Base-by-base conservation (phyloP, 441 rosid species). In the Populus hybrid region DNA sequence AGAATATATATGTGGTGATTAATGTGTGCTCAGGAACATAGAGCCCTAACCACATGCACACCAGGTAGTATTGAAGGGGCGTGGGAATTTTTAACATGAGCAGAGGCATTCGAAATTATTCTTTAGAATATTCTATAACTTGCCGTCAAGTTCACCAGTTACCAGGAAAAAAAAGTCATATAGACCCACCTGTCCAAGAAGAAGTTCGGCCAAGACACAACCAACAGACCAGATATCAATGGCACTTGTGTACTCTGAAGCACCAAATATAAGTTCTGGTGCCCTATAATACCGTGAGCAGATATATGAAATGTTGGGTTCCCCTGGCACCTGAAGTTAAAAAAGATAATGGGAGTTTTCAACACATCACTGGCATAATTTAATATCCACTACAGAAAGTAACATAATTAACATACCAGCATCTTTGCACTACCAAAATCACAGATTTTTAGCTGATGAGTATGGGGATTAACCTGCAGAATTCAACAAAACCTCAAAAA, bases 381-480 rank as follows among this genome's bases (percentile, higher is more conserved):
- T 12, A 34, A 53, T 67, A 42, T 26, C 18, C 73, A 66, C 61
- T 14, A 42, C 68, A 34, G 35, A 53, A 69, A 75, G 20, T 14
- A 74, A 72, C 9, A 6, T 59, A 10, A 18, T n/a, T 67, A 67
- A 73, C 85, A 79, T 92, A 94, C 98, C 94, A 94, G 85, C 89
- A 86, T 93, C 90, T 94, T 94, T 79, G 98, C 98, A 78, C 98
- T 94, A 38, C 98, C 98, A 78, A 92, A 94, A 84, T 94, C 98
- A 69, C 98, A 94, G 20, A 94, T 91, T 85, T 92, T 94, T 79
- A 94, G 79, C 84, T 91, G 92, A 78, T 91, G 94, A 24, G 89
- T 86, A 65, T 88, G 92, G 77, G 97, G 89, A 84, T 94, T 91
- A 75, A 92, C 98, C 98, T 91, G 88, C 82, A 72, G 78, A 76